Evolutionary conservation across 2,329 filamentous ascomycete species (phyloP), one percentile per base, ranked within the genome.

Genomic region (Scedosporium apiospermum): DNA sequence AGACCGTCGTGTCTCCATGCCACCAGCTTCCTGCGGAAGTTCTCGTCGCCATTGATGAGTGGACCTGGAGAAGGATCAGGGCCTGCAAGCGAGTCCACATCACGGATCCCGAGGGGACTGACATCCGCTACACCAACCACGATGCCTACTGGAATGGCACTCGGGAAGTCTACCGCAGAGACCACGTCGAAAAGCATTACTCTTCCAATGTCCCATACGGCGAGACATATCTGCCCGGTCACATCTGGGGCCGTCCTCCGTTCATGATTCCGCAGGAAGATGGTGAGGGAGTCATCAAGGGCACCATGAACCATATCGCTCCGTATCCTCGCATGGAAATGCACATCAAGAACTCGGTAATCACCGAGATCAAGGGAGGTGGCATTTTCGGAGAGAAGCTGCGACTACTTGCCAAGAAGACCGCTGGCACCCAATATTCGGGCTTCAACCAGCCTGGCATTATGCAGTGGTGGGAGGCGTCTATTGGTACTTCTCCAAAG

Each of bases 181-280:
- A 60, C 58, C 34, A 60, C 58, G 58, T 60, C 12, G 58, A 60
- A 34, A 60, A 60, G 18, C 58, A 60, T 34, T 60, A 60, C 34
- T 60, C 58, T 6, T 30, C 58, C 18, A 60, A 60, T 34, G 38
- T 60, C 14, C 58, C 58, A n/a, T 60, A 60, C 34, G 58, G 58
- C n/a, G 58, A 60, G 38, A 60, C 58, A 2, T 60, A 60, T 21
- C 58, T 60, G 2, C 58, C 58, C 4, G 58, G 58, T 34, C 58
- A 60, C 58, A 60, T 60, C 58, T 60, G 58, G 58, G 58, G 58
- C 7, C 30, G 58, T 5, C 58, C 58, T 12, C 58, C 57, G 6
- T 60, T 60, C 58, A 60, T 60, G 58, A 44, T 60, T 34, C 58
- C 58, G 30, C 58, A 60, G 58, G 58, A 60, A 26, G 58, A 60